phyloP scores from a whole-genome alignment of 495 filamentous ascomycete species.

The Aspergillus leporis region DNA sequence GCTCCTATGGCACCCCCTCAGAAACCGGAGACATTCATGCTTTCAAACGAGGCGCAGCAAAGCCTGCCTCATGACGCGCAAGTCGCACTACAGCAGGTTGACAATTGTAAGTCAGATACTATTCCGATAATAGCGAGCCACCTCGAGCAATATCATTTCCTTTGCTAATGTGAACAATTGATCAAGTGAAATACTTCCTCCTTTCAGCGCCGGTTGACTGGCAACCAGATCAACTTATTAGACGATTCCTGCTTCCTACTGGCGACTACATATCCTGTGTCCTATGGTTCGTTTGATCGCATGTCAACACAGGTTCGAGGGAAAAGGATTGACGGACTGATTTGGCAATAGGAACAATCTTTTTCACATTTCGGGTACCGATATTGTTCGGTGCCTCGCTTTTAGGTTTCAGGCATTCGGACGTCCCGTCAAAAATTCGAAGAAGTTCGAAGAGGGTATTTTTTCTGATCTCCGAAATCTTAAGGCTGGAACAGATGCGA shows the following conservation, averaged over 20 bases:
- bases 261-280: constrained; percentile 99
- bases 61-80: constrained; percentile 94
- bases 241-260: constrained; percentile 90
- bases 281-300: constrained; percentile 66
- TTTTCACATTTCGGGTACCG: constrained; percentile 97
- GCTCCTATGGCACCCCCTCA: constrained; percentile 69
- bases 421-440: constrained; percentile 97
- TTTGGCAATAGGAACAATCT: constrained; percentile 77
- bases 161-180: background rate
- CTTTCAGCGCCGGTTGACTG: constrained; percentile 98
- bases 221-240: constrained; percentile 94
- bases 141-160: background rate
- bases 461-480: constrained; percentile 98
- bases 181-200: constrained; percentile 96
- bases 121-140: background rate
- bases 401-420: constrained; percentile 99
- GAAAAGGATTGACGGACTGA: constrained; percentile 15
- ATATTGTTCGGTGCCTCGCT: constrained; percentile 96
- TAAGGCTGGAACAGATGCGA: constrained; percentile 98
- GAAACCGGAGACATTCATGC: constrained; percentile 98
- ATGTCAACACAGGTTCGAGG: background rate
- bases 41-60: constrained; percentile 94
- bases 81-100: constrained; percentile 96
- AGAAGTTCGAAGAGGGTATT: constrained; percentile 99
- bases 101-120: constrained; percentile 79